Conservation (phyloP, 306 rosid species). For the Crotalaria pallida region DNA sequence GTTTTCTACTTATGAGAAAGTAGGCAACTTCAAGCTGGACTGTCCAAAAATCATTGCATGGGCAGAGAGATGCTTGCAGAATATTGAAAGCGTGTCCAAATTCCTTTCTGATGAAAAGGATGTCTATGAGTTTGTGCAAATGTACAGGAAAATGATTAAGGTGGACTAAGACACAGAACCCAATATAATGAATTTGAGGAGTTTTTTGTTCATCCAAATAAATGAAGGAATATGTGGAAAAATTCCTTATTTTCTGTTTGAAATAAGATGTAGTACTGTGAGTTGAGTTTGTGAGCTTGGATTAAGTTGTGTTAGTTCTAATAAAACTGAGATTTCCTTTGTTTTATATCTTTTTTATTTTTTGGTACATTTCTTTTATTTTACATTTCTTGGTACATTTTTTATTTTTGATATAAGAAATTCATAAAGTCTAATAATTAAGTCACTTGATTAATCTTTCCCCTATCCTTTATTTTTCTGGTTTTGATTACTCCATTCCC, state of each 20-base stretch:
- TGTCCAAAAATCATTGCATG: slow-evolving; percentile 38
- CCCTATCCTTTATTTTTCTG: too few species aligned
- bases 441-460: too few species aligned
- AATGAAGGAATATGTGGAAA: neutral
- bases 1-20: slow-evolving; percentile 30
- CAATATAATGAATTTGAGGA: neutral
- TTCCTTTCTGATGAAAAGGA: slow-evolving; percentile 30
- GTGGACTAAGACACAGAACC: neutral
- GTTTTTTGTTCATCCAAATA: neutral
- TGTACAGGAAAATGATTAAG: neutral
- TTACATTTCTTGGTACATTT: too few species aligned
- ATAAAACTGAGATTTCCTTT: neutral
- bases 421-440: too few species aligned
- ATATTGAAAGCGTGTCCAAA: slow-evolving; percentile 27
- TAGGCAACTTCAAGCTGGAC: slow-evolving; percentile 30
- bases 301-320: neutral
- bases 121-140: slow-evolving; percentile 23
- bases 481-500: too few species aligned
- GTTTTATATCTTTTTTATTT: too few species aligned
- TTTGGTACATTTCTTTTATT: too few species aligned
- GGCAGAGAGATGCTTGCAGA: slow-evolving; percentile 40
- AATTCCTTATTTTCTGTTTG: neutral
- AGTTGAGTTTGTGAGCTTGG: neutral
- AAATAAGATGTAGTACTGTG: neutral
- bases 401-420: too few species aligned